These are phyloP conservation scores for Chloropicon primus DNA, from an alignment of 139 green algal genomes.

Conservation along the genomic window DNA sequence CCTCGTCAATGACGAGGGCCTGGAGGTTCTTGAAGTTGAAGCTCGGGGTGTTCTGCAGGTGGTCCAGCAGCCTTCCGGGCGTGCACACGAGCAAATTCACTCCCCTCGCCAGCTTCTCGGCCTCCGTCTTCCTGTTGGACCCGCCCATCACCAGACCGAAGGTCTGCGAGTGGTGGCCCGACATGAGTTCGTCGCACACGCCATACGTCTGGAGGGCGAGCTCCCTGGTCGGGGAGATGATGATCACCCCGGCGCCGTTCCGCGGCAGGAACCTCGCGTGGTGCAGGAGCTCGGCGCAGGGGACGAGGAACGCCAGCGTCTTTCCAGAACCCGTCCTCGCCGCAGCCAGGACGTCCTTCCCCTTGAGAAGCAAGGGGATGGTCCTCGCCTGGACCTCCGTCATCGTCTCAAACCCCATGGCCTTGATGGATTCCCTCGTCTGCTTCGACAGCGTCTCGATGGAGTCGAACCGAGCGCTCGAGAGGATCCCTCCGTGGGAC, in stretches of 20 bases:
- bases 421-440: slow-evolving; percentile 26
- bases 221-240: slow-evolving; percentile 90
- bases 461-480: slow-evolving; percentile 39
- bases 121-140: slow-evolving; percentile 86
- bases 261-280: slow-evolving; percentile 82
- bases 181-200: slow-evolving; percentile 82
- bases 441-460: slow-evolving; percentile 44
- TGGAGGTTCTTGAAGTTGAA: slow-evolving; percentile 40
- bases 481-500: slow-evolving; percentile 30
- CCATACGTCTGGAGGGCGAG: slow-evolving; percentile 93
- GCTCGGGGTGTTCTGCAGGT: slow-evolving; percentile 64
- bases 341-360: slow-evolving; percentile 83
- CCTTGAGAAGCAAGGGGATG: slow-evolving; percentile 79
- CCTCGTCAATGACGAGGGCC: slow-evolving; percentile 93
- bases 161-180: slow-evolving; percentile 75
- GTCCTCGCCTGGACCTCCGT: slow-evolving; percentile 90
- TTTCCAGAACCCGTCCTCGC: slow-evolving; percentile 96
- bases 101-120: slow-evolving; percentile 86
- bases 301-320: slow-evolving; percentile 94
- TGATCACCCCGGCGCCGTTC: slow-evolving; percentile 82
- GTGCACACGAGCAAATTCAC: slow-evolving; percentile 90
- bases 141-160: slow-evolving; percentile 86
- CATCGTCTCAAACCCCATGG: slow-evolving; percentile 75
- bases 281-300: slow-evolving; percentile 79
- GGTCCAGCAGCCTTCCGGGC: slow-evolving; percentile 88